Conservation (phyloP, 768 basidiomycete genomes). For the Rhodotorula babjevae region DNA sequence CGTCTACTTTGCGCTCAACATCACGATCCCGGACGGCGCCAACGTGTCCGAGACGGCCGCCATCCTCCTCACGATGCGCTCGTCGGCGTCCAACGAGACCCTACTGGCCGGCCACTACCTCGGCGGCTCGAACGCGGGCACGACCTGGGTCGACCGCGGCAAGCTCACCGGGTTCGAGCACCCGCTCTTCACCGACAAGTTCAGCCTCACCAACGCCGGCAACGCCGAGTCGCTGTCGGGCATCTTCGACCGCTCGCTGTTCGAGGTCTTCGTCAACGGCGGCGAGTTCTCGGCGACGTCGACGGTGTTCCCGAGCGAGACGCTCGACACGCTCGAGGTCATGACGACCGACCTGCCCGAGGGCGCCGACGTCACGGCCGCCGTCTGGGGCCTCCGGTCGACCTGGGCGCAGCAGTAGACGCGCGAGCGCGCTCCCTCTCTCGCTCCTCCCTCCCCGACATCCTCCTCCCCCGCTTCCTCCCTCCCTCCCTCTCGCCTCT, state of each 20-base stretch:
- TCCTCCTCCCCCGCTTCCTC: too few relatives aligned
- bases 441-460: too few relatives aligned
- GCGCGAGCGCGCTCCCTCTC: too few relatives aligned
- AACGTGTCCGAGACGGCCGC: background rate
- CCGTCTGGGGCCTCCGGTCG: background rate
- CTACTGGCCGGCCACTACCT: slow-evolving; percentile 3
- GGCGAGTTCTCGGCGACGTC: background rate
- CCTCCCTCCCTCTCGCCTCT: too few relatives aligned
- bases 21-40: background rate
- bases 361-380: background rate
- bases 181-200: slow-evolving; percentile 7
- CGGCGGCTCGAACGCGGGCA: background rate
- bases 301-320: background rate
- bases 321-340: background rate
- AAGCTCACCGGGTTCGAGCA: background rate
- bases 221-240: background rate
- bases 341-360: background rate
- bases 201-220: background rate
- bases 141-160: background rate
- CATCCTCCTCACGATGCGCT: background rate
- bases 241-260: slow-evolving; percentile 6
- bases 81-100: slow-evolving; percentile 9
- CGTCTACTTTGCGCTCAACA: slow-evolving; percentile 1
- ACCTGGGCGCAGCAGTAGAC: background rate
- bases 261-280: slow-evolving; percentile 8